Evolutionary conservation across 2,329 filamentous ascomycete genomes (phyloP), one percentile per base, ranked within the genome.

Genomic region (Penicillium sp.): DNA sequence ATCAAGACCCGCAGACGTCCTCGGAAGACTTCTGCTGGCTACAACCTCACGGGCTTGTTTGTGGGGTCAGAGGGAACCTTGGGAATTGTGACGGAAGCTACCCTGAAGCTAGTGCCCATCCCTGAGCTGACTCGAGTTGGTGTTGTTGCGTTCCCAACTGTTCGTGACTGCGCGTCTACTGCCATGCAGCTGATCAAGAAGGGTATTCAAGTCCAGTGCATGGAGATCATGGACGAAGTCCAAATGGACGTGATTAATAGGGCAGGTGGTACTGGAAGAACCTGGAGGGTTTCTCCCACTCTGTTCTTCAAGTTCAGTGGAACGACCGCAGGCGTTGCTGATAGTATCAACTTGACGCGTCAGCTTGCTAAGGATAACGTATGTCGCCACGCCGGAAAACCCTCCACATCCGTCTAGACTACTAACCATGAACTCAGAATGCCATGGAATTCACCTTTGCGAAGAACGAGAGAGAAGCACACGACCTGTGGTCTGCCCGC

Each of bases 261-360:
- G 31, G 86, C 86, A 0, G 88, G 88, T 34, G 82, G 82, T 35
- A 87, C 86, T 0, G 82, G 82, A 17, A 80, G 82, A 3, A 72
- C 63, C 5, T 79, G 77, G 77, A 73, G 73, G 55, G 75, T 73
- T 37, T 67, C 72, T 11, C 77, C 77, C 7, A 78, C 77, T 10
- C 66, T 79, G 1, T 80, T 80, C 66, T 80, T 79, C 71, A 80
- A 81, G 65, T 87, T 96, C 72, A 88, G 90, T 1, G 92, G 92
- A 17, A 92, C 91, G 1, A 88, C 87, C 64, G 84, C 85, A 25
- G 86, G 89, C n/a, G 91, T 96, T 4, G 83, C 85, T 61, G 91
- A 96, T 68, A 91, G 93, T 68, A 88, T 95, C 52, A 75, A 79
- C 10, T 79, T 86, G 53, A 91, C 94, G 1, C 86, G 87, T 65